These are phyloP conservation scores for Clonostachys rosea DNA, from an alignment of 2,329 filamentous ascomycete species.

Conservation along the genomic window DNA sequence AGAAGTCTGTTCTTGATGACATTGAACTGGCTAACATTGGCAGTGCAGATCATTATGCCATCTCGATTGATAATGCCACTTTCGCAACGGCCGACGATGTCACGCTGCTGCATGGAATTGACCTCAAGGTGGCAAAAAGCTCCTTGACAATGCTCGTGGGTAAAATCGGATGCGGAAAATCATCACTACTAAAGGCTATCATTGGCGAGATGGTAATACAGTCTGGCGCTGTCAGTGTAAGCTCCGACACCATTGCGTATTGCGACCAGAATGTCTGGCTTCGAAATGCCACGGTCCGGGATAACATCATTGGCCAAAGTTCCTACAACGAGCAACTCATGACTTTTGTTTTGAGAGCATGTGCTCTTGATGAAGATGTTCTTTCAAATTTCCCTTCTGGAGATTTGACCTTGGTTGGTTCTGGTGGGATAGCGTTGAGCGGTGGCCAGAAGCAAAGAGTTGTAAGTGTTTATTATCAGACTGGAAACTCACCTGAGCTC, in stretches of 20 bases:
- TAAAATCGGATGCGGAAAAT: constrained; percentile 10
- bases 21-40: too few species aligned
- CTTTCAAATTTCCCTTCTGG: constrained; percentile 19
- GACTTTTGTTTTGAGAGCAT: constrained; percentile 19
- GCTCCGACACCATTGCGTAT: constrained; percentile 4
- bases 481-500: background rate
- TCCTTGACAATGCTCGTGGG: constrained; percentile 3
- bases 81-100: background rate
- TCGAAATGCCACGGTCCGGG: constrained; percentile 12
- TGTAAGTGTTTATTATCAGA: constrained; percentile 14
- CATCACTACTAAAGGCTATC: constrained; percentile 9
- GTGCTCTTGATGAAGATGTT: constrained; percentile 24
- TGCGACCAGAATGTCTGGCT: constrained; percentile 10
- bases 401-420: constrained; percentile 29
- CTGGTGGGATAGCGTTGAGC: constrained; percentile 32
- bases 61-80: background rate
- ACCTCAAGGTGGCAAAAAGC: constrained; percentile 1
- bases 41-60: background rate
- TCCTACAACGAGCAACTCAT: constrained; percentile 19
- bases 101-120: background rate
- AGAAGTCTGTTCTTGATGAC: background rate
- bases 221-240: constrained; percentile 5
- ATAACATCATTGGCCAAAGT: constrained; percentile 16
- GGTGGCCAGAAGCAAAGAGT: constrained; percentile 37
- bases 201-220: constrained; percentile 9